phyloP scores from a whole-genome alignment of 805 yeast species.

The Dipodascus albidus region DNA sequence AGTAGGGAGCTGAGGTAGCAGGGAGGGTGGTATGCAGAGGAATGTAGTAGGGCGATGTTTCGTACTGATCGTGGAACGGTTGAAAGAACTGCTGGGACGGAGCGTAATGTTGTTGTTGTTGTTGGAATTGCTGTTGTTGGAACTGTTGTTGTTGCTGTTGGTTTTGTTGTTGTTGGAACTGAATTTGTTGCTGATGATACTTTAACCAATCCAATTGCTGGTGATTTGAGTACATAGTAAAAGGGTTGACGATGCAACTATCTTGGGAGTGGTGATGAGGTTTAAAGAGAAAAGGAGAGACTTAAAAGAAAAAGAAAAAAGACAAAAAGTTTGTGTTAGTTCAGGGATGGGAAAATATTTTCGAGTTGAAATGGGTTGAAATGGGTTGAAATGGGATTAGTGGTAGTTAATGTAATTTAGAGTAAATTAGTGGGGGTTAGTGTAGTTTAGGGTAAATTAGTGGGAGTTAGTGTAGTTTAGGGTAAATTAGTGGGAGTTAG shows the following conservation, averaged over 20 bases:
- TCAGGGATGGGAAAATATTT: background rate
- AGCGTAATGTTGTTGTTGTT: background rate
- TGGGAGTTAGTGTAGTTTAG: too few relatives aligned
- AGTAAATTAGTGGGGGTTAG: too few relatives aligned
- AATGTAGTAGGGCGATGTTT: background rate
- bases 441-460: too few relatives aligned
- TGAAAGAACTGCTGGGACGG: background rate
- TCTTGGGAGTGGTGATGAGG: background rate
- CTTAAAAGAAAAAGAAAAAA: too few relatives aligned
- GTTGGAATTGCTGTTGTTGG: conserved; percentile 2
- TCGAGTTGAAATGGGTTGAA: background rate
- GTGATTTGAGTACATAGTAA: background rate
- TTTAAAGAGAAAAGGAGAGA: background rate
- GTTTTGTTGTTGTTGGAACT: background rate
- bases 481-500: too few relatives aligned
- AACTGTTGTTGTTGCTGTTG: conserved; percentile 3
- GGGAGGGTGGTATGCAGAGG: background rate
- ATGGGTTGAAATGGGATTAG: too few relatives aligned
- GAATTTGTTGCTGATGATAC: conserved; percentile 2
- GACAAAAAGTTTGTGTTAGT: background rate
- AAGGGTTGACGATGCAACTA: background rate
- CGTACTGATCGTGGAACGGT: background rate
- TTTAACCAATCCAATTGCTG: background rate
- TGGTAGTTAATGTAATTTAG: too few relatives aligned
- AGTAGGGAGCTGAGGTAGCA: background rate